phyloP scores from a whole-genome alignment of 2,329 filamentous ascomycete species.

The Penicillium sp. region DNA sequence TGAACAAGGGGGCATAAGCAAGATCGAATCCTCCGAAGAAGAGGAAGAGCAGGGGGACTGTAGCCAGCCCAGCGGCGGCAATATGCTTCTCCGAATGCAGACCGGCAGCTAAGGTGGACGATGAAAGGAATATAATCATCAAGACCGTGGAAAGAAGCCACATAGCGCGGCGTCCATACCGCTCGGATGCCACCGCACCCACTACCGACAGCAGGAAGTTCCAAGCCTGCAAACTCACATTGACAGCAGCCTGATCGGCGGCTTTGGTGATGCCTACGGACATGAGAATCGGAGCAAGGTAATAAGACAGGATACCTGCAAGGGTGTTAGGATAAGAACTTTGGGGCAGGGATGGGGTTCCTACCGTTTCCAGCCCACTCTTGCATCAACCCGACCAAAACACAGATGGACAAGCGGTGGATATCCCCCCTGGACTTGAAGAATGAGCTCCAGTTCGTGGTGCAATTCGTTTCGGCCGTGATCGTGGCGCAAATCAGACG shows the following conservation, averaged over 20 bases:
- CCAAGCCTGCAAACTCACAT: slow-evolving; percentile 24
- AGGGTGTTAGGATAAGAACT: neutral
- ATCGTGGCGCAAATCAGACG: slow-evolving; percentile 21
- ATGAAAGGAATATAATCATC: slow-evolving; percentile 26
- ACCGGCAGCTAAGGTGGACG: slow-evolving; percentile 24
- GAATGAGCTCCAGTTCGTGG: slow-evolving; percentile 18
- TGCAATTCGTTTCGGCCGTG: slow-evolving; percentile 12
- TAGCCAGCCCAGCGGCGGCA: slow-evolving; percentile 29
- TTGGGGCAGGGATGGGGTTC: neutral
- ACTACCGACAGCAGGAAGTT: slow-evolving; percentile 25
- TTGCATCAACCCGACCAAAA: slow-evolving; percentile 23
- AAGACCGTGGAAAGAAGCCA: slow-evolving; percentile 22
- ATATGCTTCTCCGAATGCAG: slow-evolving; percentile 25
- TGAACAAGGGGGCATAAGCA: slow-evolving; percentile 30
- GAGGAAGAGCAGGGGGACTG: slow-evolving; percentile 39
- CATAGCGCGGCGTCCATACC: slow-evolving; percentile 25
- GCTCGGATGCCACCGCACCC: slow-evolving; percentile 22
- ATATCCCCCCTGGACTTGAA: slow-evolving; percentile 18
- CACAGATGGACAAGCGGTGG: slow-evolving; percentile 19
- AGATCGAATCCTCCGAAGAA: slow-evolving; percentile 35
- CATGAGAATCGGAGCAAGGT: slow-evolving; percentile 39
- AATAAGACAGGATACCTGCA: slow-evolving; percentile 34
- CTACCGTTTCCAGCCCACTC: slow-evolving; percentile 26
- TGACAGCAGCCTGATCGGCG: slow-evolving; percentile 29
- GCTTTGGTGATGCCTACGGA: slow-evolving; percentile 33